Evolutionary conservation across 257 asterid species (phyloP), one percentile per base, ranked within the genome.

Genomic region (Lantana camara): DNA sequence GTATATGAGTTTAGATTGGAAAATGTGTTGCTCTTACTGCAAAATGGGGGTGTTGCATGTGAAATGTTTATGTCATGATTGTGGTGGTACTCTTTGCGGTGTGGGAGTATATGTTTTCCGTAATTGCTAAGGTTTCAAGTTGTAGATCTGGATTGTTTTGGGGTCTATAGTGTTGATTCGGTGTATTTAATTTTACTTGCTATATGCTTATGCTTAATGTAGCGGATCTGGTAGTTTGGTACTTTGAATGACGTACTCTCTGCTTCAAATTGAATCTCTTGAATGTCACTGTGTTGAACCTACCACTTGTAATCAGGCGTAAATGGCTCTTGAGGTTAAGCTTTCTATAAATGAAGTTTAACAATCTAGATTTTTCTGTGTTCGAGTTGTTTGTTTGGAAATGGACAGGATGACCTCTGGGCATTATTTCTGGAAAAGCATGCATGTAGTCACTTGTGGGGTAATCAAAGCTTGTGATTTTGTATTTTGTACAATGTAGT

Each of bases 191-290:
- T 24, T 63, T 49, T 71, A 16, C 66, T 30, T 41, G 38, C 52
- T 63, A 13, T 66, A 11, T 56, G 59, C 13, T 45, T 57, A 13
- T 20, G 4, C 62, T 44, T 50, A 9, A 22, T 64, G 60, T 56
- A 56, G 77, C 51, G 65, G 79, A 79, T 79, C 79, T 72, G 14
- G 69, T 65, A 2, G 32, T 27, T 10, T 68, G 34, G 9, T 65
- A 2, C 4, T 27, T 10, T 68, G 34, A 7, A 21, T 53, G 54
- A 9, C 44, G 30, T 57, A 4, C 8, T 6, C 13, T 72, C 17
- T 47, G 73, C 48, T 58, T 40, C 23, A 19, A 29, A 16, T 30
- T 48, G 15, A 60, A 51, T 16, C 67, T 27, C 29, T 11, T 53
- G 32, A 2, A 2, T 5, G 32, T 34, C 16, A 10, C 34, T 17